These are phyloP conservation scores for Aotearoamyces nothofagi DNA, from an alignment of 2,329 filamentous ascomycete species.

Conservation along the genomic window DNA sequence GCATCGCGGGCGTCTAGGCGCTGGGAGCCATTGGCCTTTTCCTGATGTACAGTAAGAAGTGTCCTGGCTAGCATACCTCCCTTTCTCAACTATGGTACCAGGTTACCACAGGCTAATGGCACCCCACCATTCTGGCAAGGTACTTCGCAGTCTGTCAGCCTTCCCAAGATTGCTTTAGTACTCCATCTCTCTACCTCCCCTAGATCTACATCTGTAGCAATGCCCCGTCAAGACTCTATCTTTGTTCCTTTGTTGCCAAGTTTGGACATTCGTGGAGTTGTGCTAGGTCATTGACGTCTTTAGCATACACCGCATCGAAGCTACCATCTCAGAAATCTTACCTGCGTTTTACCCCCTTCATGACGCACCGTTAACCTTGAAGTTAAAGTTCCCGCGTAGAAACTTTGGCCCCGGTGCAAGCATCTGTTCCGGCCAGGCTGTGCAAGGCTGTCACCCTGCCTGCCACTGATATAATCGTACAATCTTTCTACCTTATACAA, in stretches of 20 bases:
- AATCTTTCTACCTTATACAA: constrained; percentile 7
- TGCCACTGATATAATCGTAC: not conserved
- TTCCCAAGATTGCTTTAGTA: not conserved
- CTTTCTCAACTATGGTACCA: no score
- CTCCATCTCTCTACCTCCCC: not conserved
- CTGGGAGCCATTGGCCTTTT: no score
- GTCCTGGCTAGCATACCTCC: no score
- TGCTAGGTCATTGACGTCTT: not conserved
- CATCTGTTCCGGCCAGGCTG: constrained; percentile 1
- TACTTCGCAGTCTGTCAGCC: no score
- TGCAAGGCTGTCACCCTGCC: constrained; percentile 1
- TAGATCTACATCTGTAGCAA: not conserved
- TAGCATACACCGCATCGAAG: not conserved
- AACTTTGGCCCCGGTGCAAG: not conserved
- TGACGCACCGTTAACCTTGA: not conserved
- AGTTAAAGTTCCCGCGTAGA: not conserved
- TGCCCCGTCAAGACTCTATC: not conserved
- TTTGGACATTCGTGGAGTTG: not conserved
- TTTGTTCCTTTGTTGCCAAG: not conserved
- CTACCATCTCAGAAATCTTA: not conserved
- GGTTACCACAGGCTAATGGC: no score
- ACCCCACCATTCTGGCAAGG: no score
- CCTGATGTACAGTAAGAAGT: no score
- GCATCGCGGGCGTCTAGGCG: no score
- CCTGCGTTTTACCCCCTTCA: not conserved